phyloP scores from a whole-genome alignment of 768 basidiomycete genomes.

The Hypholoma fasciculare region DNA sequence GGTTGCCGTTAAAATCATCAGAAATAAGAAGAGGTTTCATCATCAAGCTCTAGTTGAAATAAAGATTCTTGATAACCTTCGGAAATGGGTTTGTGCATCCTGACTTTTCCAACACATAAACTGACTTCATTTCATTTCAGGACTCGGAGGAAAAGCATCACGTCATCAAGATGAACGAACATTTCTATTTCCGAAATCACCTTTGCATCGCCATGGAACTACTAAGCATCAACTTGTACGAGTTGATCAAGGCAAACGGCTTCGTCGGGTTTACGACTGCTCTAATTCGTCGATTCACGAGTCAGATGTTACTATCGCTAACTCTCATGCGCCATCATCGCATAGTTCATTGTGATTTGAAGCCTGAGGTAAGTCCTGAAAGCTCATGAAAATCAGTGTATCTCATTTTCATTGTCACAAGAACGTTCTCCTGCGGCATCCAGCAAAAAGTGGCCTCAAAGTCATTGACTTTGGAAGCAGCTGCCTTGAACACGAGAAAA shows the following conservation, averaged over 20 bases:
- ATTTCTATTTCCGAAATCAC: slow-evolving; percentile 97
- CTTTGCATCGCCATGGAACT: slow-evolving; percentile 98
- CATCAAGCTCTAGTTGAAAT: slow-evolving; percentile 99
- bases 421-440: slow-evolving; percentile 95
- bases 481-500: slow-evolving; percentile 98
- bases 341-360: slow-evolving; percentile 98
- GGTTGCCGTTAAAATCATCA: slow-evolving; percentile 99
- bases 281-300: slow-evolving; percentile 93
- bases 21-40: slow-evolving; percentile 99
- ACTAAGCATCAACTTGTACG: slow-evolving; percentile 97
- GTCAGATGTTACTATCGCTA: slow-evolving; percentile 91
- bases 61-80: slow-evolving; percentile 94
- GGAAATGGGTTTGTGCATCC: slow-evolving; percentile 82
- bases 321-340: slow-evolving; percentile 95
- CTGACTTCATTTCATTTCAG: slow-evolving; percentile 36
- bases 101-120: too few relatives aligned
- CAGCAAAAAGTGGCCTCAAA: slow-evolving; percentile 94
- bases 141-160: slow-evolving; percentile 96
- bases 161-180: slow-evolving; percentile 97
- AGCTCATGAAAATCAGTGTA: neutral
- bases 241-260: slow-evolving; percentile 98
- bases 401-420: slow-evolving; percentile 28
- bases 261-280: slow-evolving; percentile 98
- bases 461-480: slow-evolving; percentile 99
- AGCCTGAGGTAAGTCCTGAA: slow-evolving; percentile 78